These are phyloP conservation scores for Setaria italica DNA, from an alignment of 202 grass and related monocot genomes.

Conservation along the genomic window DNA sequence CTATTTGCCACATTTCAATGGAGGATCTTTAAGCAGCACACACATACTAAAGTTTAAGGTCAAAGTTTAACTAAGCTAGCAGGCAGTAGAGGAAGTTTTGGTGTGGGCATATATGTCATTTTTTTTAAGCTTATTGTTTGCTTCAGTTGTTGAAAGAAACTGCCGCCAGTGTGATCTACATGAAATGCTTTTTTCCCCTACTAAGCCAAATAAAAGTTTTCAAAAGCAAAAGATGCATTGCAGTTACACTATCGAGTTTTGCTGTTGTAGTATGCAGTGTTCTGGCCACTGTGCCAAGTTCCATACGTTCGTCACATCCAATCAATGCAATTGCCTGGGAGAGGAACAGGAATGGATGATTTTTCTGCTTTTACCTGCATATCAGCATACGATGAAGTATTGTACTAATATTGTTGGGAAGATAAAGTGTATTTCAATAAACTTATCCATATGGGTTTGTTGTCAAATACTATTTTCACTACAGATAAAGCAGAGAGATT, in stretches of 20 bases:
- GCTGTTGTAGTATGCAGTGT: not conserved
- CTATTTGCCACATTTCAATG: not conserved
- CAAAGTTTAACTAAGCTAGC: not conserved
- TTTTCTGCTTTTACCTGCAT: slow-evolving; percentile 3
- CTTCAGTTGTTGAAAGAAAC: slow-evolving; percentile 2
- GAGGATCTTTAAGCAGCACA: not conserved
- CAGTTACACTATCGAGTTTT: not conserved
- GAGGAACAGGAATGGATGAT: not conserved
- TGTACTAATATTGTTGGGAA: slow-evolving; percentile 9
- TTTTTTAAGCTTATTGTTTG: not conserved
- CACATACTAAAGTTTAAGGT: not conserved
- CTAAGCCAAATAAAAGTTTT: slow-evolving; percentile 1
- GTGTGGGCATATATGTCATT: not conserved
- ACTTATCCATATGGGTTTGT: slow-evolving; percentile 1
- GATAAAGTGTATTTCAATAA: not conserved
- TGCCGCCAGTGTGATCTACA: not conserved
- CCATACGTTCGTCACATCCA: not conserved
- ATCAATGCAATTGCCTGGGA: not conserved
- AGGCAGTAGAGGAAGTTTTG: not conserved
- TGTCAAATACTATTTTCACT: slow-evolving; percentile 13
- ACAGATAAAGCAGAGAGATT: slow-evolving; percentile 95
- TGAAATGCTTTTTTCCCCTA: not conserved
- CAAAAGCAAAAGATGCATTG: not conserved
- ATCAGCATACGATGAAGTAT: not conserved
- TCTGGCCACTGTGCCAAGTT: not conserved